Conservation (phyloP, 225 moss, liverwort and hornwort species). For the Asterella californica region DNA sequence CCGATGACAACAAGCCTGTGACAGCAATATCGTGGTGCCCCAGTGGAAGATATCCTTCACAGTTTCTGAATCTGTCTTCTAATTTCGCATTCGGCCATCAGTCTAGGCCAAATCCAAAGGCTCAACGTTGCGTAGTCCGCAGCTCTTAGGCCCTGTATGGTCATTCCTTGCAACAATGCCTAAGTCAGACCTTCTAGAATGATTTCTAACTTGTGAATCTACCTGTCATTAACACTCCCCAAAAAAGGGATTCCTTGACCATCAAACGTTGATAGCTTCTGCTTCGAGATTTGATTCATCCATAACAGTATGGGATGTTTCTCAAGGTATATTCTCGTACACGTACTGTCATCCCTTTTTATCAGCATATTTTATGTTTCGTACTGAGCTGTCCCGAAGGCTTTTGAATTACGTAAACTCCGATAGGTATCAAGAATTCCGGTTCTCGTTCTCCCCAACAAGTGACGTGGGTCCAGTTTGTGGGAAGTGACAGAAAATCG, state of each 20-base stretch:
- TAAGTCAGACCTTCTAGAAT: too few species aligned
- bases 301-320: constrained; percentile 90
- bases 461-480: neutral
- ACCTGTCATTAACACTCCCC: neutral
- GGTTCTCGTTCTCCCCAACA: neutral
- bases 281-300: constrained; percentile 68
- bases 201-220: too few species aligned
- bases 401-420: neutral
- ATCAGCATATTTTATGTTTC: neutral
- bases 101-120: neutral
- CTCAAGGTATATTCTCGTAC: constrained; percentile 50
- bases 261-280: constrained; percentile 68
- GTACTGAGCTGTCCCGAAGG: neutral
- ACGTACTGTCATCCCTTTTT: neutral
- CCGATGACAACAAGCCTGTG: constrained; percentile 56
- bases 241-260: constrained; percentile 47
- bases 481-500: too few species aligned
- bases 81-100: neutral
- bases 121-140: too few species aligned
- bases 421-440: too few species aligned
- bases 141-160: too few species aligned
- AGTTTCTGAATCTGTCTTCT: neutral
- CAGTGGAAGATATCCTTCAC: constrained; percentile 86
- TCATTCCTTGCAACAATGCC: too few species aligned
- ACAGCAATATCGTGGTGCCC: constrained; percentile 93